Evolutionary conservation across 306 rosid species (phyloP).

Genomic region (Dryas alaskensis): DNA sequence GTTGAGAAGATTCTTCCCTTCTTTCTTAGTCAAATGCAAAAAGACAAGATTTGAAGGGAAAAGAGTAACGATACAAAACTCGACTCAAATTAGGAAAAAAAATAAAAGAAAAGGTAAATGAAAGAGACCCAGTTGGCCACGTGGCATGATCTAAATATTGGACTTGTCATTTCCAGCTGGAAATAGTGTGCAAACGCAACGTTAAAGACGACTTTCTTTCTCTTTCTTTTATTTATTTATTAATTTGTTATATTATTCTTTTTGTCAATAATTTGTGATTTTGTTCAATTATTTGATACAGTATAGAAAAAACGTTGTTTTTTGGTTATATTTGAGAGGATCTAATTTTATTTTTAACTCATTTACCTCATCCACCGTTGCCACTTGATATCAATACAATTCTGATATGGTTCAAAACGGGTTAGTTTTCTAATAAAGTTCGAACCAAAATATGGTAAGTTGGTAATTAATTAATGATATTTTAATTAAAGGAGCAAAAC

Average conservation of each 20-base stretch:
- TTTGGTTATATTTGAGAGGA: too few relatives aligned
- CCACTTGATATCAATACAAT: too few relatives aligned
- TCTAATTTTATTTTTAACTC: too few relatives aligned
- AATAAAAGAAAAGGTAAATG: not conserved
- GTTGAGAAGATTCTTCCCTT: slow-evolving; percentile 16
- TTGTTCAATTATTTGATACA: too few relatives aligned
- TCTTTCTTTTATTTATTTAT: too few relatives aligned
- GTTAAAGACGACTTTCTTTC: not conserved
- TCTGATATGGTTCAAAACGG: too few relatives aligned
- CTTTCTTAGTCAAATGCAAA: slow-evolving; percentile 38
- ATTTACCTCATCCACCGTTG: too few relatives aligned
- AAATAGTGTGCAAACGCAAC: slow-evolving; percentile 13
- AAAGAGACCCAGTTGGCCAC: not conserved
- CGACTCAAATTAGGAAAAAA: slow-evolving; percentile 3
- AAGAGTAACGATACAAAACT: slow-evolving; percentile 33
- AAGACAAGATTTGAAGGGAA: slow-evolving; percentile 38
- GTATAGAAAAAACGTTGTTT: too few relatives aligned
- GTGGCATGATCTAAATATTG: slow-evolving; percentile 17
- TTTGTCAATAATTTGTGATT: too few relatives aligned
- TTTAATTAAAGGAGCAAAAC: not conserved
- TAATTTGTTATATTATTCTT: not conserved
- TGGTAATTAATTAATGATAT: not conserved
- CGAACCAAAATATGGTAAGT: too few relatives aligned
- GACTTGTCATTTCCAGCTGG: slow-evolving; percentile 18
- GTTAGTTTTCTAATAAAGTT: too few relatives aligned